Percentiles rank a stretch among this genome's conserved stretches.
These are phyloP conservation scores for Cordyceps pruinosa DNA, from an alignment of 2,329 filamentous ascomycete species.

Conservation along the genomic window DNA sequence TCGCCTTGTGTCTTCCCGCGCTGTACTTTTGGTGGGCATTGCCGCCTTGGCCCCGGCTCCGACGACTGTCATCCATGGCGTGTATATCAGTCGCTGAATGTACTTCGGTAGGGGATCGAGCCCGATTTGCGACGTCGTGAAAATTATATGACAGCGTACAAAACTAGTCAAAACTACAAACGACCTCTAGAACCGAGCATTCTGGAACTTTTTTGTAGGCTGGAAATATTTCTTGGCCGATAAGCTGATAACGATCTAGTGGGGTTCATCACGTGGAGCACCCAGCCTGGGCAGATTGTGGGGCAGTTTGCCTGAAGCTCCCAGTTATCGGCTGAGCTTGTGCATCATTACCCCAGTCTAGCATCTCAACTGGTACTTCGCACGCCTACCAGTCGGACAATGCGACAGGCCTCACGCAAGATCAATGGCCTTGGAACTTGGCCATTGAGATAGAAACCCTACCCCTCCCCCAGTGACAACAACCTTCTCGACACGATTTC, in stretches of 20 bases:
- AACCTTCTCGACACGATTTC: background rate
- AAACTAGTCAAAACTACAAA: background rate
- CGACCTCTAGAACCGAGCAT: background rate
- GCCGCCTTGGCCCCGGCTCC: background rate
- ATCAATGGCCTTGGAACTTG: constrained; percentile 10
- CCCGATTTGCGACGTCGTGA: background rate
- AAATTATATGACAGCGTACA: background rate
- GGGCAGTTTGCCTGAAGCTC: background rate
- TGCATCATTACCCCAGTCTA: constrained; percentile 6
- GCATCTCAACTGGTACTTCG: background rate
- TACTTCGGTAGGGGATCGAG: background rate
- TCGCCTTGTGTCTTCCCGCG: constrained; percentile 34
- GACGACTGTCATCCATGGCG: constrained; percentile 2
- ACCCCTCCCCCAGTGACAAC: background rate
- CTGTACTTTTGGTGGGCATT: constrained; percentile 30
- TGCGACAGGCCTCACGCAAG: constrained; percentile 1
- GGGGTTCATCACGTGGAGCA: constrained; percentile 11
- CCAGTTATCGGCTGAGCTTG: background rate
- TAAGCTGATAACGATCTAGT: constrained; percentile 13
- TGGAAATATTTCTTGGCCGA: constrained; percentile 7
- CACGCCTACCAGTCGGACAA: background rate
- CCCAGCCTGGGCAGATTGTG: background rate
- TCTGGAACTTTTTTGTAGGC: background rate
- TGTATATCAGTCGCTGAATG: background rate
- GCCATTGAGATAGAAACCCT: constrained; percentile 1